phyloP scores from a whole-genome alignment of 225 moss, liverwort and hornwort species.

The Physcomitrellopsis africana region DNA sequence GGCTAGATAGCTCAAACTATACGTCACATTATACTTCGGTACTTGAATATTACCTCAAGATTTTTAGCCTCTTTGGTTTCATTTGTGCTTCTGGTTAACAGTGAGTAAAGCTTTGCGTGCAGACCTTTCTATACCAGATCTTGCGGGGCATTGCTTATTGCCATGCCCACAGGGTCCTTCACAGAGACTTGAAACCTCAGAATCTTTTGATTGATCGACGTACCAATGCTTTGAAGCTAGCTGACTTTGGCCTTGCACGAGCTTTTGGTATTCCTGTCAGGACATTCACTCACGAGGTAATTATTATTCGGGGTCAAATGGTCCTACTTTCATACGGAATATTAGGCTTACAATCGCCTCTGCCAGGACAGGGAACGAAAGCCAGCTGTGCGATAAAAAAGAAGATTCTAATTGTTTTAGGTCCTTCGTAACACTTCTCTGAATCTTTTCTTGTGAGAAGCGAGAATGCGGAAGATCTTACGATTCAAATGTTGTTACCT shows the following conservation, averaged over 20 bases:
- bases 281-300: conserved; percentile 90
- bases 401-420: background rate
- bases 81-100: background rate
- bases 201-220: conserved; percentile 84
- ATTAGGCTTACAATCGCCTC: background rate
- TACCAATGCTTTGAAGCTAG: conserved; percentile 83
- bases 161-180: conserved; percentile 84
- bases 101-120: conserved; percentile 23
- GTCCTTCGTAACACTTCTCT: too few relatives aligned
- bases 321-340: conserved; percentile 10
- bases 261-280: conserved; percentile 91
- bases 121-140: conserved; percentile 85
- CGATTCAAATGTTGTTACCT: conserved; percentile 4
- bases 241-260: conserved; percentile 85
- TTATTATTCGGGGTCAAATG: background rate
- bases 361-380: background rate
- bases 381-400: background rate
- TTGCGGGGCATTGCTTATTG: conserved; percentile 82
- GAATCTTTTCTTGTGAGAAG: background rate
- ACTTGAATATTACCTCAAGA: background rate
- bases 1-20: conserved; percentile 14
- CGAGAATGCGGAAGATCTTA: conserved; percentile 7
- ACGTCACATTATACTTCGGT: background rate
- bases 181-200: conserved; percentile 84
- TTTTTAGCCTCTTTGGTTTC: conserved; percentile 17